These are phyloP conservation scores for Hypoxylon sp. DNA, from an alignment of 2,329 filamentous ascomycete genomes.

Conservation along the genomic window DNA sequence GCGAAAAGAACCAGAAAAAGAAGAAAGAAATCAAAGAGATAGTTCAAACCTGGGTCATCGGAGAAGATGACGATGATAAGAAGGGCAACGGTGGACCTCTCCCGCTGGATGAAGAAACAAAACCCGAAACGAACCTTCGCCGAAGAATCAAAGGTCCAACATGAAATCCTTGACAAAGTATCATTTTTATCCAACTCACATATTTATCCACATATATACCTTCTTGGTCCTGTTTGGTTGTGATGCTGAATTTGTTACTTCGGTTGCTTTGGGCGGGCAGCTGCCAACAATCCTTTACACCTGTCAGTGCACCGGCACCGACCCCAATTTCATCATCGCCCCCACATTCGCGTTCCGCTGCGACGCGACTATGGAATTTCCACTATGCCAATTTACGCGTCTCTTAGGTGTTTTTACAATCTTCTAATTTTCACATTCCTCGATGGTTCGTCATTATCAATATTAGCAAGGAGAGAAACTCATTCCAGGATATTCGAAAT, in stretches of 20 bases:
- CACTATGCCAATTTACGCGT: constrained; percentile 38
- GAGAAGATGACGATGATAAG: constrained; percentile 55
- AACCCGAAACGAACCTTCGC: constrained; percentile 42
- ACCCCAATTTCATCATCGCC: constrained; percentile 3
- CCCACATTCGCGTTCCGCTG: constrained; percentile 44
- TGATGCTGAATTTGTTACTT: neutral
- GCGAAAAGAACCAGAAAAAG: constrained; percentile 73
- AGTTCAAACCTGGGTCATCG: constrained; percentile 79
- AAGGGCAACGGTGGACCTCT: constrained; percentile 42
- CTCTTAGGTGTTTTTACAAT: neutral
- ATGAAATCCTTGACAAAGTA: constrained; percentile 18
- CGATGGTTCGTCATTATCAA: neutral
- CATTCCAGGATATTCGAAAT: neutral
- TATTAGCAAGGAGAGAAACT: neutral
- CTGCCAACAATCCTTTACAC: constrained; percentile 20
- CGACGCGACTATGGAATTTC: constrained; percentile 44
- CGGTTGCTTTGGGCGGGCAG: constrained; percentile 9
- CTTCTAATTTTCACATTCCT: neutral
- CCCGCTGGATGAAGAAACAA: constrained; percentile 18
- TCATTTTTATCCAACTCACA: neutral
- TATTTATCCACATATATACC: neutral
- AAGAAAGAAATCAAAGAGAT: constrained; percentile 78
- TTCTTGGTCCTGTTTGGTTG: neutral
- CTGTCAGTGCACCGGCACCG: constrained; percentile 13
- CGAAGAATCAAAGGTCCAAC: constrained; percentile 39